phyloP scores from a whole-genome alignment of 202 grass and related monocot genomes.

The Panicum virgatum region DNA sequence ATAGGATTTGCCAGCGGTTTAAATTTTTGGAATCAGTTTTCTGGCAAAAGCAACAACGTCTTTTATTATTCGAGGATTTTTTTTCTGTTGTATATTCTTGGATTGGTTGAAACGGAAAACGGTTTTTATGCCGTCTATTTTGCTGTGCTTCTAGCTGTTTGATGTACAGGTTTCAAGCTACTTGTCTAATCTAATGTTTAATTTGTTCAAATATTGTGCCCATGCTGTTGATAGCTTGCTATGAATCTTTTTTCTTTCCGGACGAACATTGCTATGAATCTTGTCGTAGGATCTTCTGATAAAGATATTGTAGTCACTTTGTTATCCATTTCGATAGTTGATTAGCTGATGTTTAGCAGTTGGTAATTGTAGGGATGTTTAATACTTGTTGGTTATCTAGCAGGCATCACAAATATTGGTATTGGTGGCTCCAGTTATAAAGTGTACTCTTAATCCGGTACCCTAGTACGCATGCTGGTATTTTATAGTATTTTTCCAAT shows the following conservation, averaged over 20 bases:
- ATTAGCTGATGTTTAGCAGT: background rate
- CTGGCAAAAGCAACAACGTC: background rate
- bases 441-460: background rate
- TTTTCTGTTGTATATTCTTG: background rate
- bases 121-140: background rate
- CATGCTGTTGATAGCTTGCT: background rate
- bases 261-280: too few species aligned
- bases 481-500: too few species aligned
- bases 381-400: background rate
- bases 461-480: too few species aligned
- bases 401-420: background rate
- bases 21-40: background rate
- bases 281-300: background rate
- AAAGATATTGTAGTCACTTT: background rate
- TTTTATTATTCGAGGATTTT: background rate
- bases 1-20: background rate
- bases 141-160: too few species aligned
- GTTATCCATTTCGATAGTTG: constrained; percentile 4
- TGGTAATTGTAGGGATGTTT: background rate
- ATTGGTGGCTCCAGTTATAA: background rate
- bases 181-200: background rate
- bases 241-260: too few species aligned
- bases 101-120: background rate
- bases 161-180: background rate
- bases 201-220: background rate